Percentiles rank a stretch among this genome's conserved stretches.
phyloP scores from a whole-genome alignment of 257 asterid genomes.

The Capsicum rhomboideum region DNA sequence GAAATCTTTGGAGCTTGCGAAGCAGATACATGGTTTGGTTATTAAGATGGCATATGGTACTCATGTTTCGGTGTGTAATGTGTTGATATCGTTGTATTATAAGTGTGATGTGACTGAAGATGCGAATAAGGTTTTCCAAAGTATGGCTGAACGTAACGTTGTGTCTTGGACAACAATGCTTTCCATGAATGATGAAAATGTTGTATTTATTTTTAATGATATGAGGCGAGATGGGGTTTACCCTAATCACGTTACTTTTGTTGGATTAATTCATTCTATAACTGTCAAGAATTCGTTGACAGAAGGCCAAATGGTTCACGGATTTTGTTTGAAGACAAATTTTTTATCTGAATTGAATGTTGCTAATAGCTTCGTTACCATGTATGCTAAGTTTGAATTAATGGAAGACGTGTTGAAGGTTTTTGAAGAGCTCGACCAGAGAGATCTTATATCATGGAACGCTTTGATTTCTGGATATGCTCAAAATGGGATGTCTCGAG shows the following conservation, averaged over 20 bases:
- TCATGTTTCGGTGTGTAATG: slow-evolving; percentile 75
- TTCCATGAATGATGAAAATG: slow-evolving; percentile 48
- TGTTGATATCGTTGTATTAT: slow-evolving; percentile 66
- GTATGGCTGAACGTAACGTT: slow-evolving; percentile 45
- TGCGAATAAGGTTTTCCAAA: slow-evolving; percentile 41
- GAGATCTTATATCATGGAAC: slow-evolving; percentile 75
- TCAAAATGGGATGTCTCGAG: slow-evolving; percentile 63
- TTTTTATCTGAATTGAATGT: slow-evolving; percentile 53
- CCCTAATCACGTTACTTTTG: slow-evolving; percentile 85
- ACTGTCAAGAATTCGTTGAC: slow-evolving; percentile 30
- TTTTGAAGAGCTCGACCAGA: slow-evolving; percentile 50
- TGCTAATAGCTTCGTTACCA: slow-evolving; percentile 78
- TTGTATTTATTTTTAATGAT: slow-evolving; percentile 42
- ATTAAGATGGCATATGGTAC: slow-evolving; percentile 45
- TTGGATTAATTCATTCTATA: slow-evolving; percentile 66
- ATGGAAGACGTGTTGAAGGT: slow-evolving; percentile 42
- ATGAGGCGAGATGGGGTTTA: slow-evolving; percentile 51
- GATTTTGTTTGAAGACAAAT: slow-evolving; percentile 45
- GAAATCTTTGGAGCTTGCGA: slow-evolving; percentile 52
- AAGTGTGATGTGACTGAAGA: slow-evolving; percentile 46
- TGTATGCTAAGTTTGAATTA: slow-evolving; percentile 71
- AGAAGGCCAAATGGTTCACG: slow-evolving; percentile 74
- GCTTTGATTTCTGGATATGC: slow-evolving; percentile 69
- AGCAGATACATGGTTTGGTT: slow-evolving; percentile 53
- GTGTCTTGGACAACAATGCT: slow-evolving; percentile 95